Evolutionary conservation across 2,329 filamentous ascomycete species (phyloP).

Genomic region (Bisporella sp.): DNA sequence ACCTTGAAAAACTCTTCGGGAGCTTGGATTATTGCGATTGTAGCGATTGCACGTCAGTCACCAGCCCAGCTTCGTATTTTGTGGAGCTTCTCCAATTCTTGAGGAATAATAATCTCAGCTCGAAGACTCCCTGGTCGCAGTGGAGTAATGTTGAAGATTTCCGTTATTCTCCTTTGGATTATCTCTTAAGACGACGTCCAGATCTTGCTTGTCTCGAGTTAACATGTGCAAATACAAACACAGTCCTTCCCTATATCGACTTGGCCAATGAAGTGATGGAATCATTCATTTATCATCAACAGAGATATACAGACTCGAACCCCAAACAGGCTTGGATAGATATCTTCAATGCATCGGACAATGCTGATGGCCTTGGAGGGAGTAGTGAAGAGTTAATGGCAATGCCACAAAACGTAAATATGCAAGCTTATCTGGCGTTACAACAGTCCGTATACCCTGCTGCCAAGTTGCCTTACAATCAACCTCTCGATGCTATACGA

Average conservation of each 20-base stretch:
- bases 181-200: constrained; percentile 20
- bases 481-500: not conserved
- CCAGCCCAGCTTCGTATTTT: constrained; percentile 17
- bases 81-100: constrained; percentile 21
- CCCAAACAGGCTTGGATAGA: not conserved
- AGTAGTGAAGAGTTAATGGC: not conserved
- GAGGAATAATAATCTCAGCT: constrained; percentile 3
- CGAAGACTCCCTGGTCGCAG: not conserved
- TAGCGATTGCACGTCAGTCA: constrained; percentile 5
- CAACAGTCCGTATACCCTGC: not conserved
- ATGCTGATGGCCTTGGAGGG: not conserved
- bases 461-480: not conserved
- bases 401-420: not conserved
- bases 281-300: constrained; percentile 8
- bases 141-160: not conserved
- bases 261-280: constrained; percentile 27
- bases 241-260: constrained; percentile 24
- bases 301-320: not conserved
- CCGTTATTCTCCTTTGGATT: constrained; percentile 8
- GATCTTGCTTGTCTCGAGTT: constrained; percentile 23
- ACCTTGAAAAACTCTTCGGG: not conserved
- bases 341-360: not conserved
- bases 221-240: constrained; percentile 24
- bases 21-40: not conserved
- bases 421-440: not conserved